These are phyloP conservation scores for Lentinula lateritia DNA, from an alignment of 768 basidiomycete genomes.

Conservation along the genomic window DNA sequence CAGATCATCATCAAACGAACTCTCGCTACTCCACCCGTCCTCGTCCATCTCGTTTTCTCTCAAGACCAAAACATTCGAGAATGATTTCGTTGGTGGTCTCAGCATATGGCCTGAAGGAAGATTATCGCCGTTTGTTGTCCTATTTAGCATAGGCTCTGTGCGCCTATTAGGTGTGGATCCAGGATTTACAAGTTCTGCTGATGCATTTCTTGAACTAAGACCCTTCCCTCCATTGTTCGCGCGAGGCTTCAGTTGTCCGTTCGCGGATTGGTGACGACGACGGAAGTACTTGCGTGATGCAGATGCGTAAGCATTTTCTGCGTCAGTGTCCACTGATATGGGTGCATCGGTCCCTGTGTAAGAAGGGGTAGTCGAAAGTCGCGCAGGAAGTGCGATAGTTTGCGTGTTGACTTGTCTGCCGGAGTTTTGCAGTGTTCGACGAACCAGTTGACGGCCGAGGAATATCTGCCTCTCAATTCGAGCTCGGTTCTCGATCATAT, in stretches of 20 bases:
- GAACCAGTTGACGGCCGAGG: conserved; percentile 69
- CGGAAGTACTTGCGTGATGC: conserved; percentile 52
- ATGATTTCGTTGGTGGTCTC: conserved; percentile 38
- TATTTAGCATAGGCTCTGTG: conserved; percentile 1
- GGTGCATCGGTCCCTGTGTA: conserved; percentile 45
- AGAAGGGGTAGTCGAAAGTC: conserved; percentile 24
- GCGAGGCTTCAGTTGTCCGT: conserved; percentile 27
- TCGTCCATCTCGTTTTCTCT: conserved; percentile 23
- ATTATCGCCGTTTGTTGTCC: not conserved
- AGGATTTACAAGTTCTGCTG: not conserved
- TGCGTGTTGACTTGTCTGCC: conserved; percentile 13
- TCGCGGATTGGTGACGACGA: conserved; percentile 32
- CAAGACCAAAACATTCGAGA: conserved; percentile 31
- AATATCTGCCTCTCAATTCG: conserved; percentile 80
- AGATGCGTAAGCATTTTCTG: conserved; percentile 62
- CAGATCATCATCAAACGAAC: conserved; percentile 45
- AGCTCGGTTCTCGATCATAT: conserved; percentile 91
- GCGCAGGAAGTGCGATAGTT: conserved; percentile 13
- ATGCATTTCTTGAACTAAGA: conserved; percentile 12
- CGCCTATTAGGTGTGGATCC: not conserved
- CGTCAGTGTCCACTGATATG: conserved; percentile 74
- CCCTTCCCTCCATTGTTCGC: conserved; percentile 24
- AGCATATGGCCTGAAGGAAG: conserved; percentile 31
- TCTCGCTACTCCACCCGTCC: conserved; percentile 54
- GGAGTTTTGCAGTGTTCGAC: conserved; percentile 42